Base-by-base conservation (phyloP, 2,329 filamentous ascomycete genomes). In the Gnomoniopsis smithogilvyi region DNA sequence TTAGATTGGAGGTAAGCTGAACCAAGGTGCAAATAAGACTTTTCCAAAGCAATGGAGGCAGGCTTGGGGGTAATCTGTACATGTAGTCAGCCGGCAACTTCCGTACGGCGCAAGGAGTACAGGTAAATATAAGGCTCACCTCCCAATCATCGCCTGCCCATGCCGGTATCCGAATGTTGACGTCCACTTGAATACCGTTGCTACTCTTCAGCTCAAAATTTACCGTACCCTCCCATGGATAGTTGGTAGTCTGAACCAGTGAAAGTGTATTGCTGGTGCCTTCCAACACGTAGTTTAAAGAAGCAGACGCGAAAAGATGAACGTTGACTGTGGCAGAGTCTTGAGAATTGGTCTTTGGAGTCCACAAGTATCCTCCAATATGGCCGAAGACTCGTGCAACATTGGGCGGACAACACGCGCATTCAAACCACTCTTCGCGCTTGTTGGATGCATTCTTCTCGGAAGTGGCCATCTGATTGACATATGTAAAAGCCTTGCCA, bases 391-490 rank as follows among this genome's bases (percentile, higher is more conserved):
- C 69, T 33, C 83, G 73, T 17, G 79, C 76, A 0, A 87, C 70
- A 63, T 87, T 86, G 0, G 84, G 83, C 2, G 84, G 84, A 65
- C 84, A 87, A 62, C 83, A 86, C 7, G 82, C 81, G 47, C 78
- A 80, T 49, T 78, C 78, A 56, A 85, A 87, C 84, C 84, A 87
- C 30, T 81, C 77, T 36, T 78, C 73, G 7, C 84, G 74, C 58
- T 74, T 71, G 24, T 78, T 84, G 14, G 74, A 74, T 55, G 51
- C 48, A n/a, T 83, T 75, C 2, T 68, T 66, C 14, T 81, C 78
- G 12, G 77, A 82, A 26, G 81, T 84, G 0, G 79, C 80, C 1
- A 87, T 72, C 59, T 85, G 84, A 62, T 87, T 87, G 53, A 80
- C 79, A 61, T 87, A 87, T 0, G 82, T 84, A 67, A 87, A 87